phyloP scores from a whole-genome alignment of 2,329 filamentous ascomycete species.

The Hymenoscyphus fructigenus region DNA sequence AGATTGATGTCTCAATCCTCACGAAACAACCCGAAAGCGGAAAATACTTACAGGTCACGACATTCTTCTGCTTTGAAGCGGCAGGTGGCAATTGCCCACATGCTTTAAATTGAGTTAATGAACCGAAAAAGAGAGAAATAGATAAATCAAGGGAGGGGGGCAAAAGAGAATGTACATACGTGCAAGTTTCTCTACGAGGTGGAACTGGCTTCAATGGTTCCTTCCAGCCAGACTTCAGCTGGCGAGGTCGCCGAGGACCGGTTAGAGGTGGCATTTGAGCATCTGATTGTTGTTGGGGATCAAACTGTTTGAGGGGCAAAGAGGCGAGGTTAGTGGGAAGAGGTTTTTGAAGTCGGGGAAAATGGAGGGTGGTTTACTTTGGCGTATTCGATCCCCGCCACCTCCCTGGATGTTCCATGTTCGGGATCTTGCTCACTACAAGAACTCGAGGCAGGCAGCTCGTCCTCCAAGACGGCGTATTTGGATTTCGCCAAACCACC shows the following conservation, averaged over 20 bases:
- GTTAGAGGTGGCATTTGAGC: neutral
- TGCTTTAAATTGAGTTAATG: slow-evolving; percentile 12
- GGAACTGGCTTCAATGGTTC: slow-evolving; percentile 17
- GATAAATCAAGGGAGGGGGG: neutral
- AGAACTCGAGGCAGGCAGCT: neutral
- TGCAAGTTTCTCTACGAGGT: slow-evolving; percentile 7
- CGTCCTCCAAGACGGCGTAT: slow-evolving; percentile 21
- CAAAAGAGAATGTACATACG: neutral
- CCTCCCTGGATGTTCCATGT: slow-evolving; percentile 15
- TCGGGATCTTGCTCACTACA: slow-evolving; percentile 7
- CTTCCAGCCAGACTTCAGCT: neutral
- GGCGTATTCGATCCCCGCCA: slow-evolving; percentile 25
- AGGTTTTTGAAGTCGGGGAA: neutral
- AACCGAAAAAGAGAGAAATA: neutral
- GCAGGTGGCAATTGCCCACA: slow-evolving; percentile 23
- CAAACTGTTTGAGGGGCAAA: neutral
- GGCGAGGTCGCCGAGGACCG: neutral
- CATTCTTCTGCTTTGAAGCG: slow-evolving; percentile 32
- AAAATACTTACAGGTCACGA: slow-evolving; percentile 28
- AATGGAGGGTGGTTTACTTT: slow-evolving; percentile 18
- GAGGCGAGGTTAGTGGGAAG: neutral
- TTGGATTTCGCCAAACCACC: slow-evolving; percentile 20
- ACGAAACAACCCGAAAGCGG: too few species aligned
- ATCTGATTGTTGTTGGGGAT: neutral
- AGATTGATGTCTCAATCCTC: too few species aligned